Base-by-base conservation (phyloP, 2,329 filamentous ascomycete species). In the Epichloe baconii region DNA sequence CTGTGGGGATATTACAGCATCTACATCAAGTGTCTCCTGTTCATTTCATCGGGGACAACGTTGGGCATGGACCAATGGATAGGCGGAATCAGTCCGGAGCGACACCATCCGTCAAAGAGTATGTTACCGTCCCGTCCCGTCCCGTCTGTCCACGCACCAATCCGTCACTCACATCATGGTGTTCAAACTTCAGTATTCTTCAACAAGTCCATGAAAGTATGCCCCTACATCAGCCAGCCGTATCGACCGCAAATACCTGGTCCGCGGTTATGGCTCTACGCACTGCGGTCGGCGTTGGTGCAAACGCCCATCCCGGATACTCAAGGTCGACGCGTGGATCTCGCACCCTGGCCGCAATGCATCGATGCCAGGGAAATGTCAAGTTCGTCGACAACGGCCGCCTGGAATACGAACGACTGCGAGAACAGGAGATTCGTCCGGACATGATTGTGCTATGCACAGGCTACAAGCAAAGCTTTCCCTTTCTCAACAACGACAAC, bases 361-460 rank as follows among this genome's bases (percentile, higher is more conserved):
- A 61, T 74, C 19, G 56, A 62, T 35, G 46, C 58, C 2, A 49
- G 61, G 0, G 71, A 1, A 45, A 59, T 7, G 62, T 69, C 1
- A 49, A 59, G 10, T 73, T 73, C 49, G 54, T 52, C 2, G 55
- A 66, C 36, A 67, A 63, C 47, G 59, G 58, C 0, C 51, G 64
- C 3, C 55, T 55, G 0, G 65, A 68, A 42, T 62, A 59, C n/a
- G 51, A 63, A 5, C 55, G 56, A 5, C 61, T 70, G 47, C 60
- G 59, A 46, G 41, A 54, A 0, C 57, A 58, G 10, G 48, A 35
- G n/a, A 59, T 70, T 35, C 65, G 63, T 6, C 69, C 71, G 0
- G 71, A 75, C 51, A 55, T 74, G 2, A 53, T 74, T 2, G 59
- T 75, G 21, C 64, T 71, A 40, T 67, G 66, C 31, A 75, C 73